Conservation (phyloP, 768 basidiomycete species). For the Pilatotrama ljubarskyi region DNA sequence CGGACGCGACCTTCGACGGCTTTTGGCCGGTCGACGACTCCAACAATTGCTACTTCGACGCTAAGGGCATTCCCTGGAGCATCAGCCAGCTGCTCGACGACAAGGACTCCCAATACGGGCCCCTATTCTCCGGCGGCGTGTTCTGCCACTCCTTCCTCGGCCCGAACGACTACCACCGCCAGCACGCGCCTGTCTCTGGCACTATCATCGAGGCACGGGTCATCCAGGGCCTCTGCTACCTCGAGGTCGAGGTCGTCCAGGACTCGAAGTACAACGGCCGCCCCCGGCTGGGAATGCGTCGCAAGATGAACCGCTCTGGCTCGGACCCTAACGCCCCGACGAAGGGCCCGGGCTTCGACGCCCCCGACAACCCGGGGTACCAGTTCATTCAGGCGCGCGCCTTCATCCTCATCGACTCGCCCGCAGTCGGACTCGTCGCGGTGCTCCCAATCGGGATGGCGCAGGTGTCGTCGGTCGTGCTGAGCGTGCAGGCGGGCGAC, state of each 20-base stretch:
- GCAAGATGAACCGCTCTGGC: neutral
- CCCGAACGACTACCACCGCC: conserved; percentile 24
- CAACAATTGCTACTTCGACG: conserved; percentile 8
- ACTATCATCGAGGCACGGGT: conserved; percentile 21
- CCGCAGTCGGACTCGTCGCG: conserved; percentile 23
- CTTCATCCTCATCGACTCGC: conserved; percentile 23
- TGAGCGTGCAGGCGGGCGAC: conserved; percentile 21
- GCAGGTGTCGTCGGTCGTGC: conserved; percentile 27
- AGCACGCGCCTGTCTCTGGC: conserved; percentile 25
- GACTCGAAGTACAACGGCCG: neutral
- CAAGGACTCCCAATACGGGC: neutral
- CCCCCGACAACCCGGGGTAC: conserved; percentile 24
- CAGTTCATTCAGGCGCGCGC: conserved; percentile 28
- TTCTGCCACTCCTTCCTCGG: conserved; percentile 24
- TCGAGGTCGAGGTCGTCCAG: conserved; percentile 16
- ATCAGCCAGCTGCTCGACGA: conserved; percentile 23
- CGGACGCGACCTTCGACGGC: conserved; percentile 19
- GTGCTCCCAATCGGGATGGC: conserved; percentile 28
- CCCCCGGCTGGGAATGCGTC: neutral
- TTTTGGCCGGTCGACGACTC: conserved; percentile 16
- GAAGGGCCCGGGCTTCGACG: conserved; percentile 2
- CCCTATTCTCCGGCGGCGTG: conserved; percentile 17
- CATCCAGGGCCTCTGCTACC: conserved; percentile 25
- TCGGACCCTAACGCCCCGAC: neutral
- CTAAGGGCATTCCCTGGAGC: conserved; percentile 23